Evolutionary conservation across 2,329 filamentous ascomycete species (phyloP).

Genomic region (Beauveria asiatica): DNA sequence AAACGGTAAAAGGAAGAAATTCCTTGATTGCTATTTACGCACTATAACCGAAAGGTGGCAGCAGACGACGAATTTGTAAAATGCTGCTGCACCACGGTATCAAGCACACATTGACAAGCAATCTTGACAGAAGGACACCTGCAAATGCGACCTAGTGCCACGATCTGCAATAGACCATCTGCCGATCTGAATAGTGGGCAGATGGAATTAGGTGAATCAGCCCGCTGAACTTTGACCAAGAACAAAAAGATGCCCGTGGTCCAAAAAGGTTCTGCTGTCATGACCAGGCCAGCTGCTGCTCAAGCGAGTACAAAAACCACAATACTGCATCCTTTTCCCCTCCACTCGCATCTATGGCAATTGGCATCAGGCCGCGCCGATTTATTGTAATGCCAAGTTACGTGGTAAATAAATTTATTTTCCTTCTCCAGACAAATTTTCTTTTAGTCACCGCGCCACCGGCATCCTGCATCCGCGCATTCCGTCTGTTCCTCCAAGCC

Average conservation of each 20-base stretch:
- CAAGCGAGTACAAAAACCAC: too few relatives aligned
- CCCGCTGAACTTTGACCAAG: neutral
- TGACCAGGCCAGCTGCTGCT: neutral
- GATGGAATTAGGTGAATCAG: neutral
- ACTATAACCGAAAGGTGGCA: neutral
- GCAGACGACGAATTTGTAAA: neutral
- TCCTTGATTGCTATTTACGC: neutral
- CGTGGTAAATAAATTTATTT: neutral
- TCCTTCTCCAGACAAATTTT: neutral
- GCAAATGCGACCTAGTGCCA: neutral
- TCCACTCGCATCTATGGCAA: neutral
- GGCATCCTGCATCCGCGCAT: slow-evolving; percentile 1
- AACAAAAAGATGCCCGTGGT: neutral
- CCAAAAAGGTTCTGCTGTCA: neutral
- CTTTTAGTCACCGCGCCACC: neutral
- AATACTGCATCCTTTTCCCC: too few relatives aligned
- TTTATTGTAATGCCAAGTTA: too few relatives aligned
- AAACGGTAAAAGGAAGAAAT: neutral
- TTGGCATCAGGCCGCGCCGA: neutral
- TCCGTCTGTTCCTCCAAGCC: neutral
- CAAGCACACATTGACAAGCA: neutral
- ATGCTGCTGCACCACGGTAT: neutral
- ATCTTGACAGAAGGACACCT: neutral
- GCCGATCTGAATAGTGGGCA: neutral
- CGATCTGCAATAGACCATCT: neutral